Conservation (phyloP, 2,329 filamentous ascomycete genomes). For the Dryadomyces quercus-mongolicae region DNA sequence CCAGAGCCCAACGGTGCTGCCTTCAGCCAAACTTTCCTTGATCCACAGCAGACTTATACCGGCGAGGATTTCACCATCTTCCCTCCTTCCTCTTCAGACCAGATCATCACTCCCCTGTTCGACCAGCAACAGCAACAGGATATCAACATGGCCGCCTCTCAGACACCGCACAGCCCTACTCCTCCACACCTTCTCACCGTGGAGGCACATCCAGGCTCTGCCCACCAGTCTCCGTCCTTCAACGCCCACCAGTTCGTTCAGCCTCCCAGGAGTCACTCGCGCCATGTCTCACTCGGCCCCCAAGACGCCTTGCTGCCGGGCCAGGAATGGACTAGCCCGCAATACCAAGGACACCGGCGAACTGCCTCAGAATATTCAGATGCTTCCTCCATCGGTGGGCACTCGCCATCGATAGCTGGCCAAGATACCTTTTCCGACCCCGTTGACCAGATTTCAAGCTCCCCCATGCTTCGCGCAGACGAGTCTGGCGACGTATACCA, state of each 20-base stretch:
- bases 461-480: slow-evolving; percentile 65
- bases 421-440: slow-evolving; percentile 70
- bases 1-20: slow-evolving; percentile 14
- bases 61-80: slow-evolving; percentile 54
- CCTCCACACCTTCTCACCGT: slow-evolving; percentile 40
- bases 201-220: slow-evolving; percentile 28
- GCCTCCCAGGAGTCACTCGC: slow-evolving; percentile 34
- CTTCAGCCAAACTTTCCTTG: slow-evolving; percentile 28
- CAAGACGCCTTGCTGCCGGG: slow-evolving; percentile 42
- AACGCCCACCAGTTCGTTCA: slow-evolving; percentile 42
- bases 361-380: slow-evolving; percentile 88
- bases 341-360: slow-evolving; percentile 73
- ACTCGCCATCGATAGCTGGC: slow-evolving; percentile 66
- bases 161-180: slow-evolving; percentile 43
- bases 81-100: slow-evolving; percentile 40
- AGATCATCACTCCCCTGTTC: slow-evolving; percentile 52
- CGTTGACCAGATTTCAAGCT: slow-evolving; percentile 58
- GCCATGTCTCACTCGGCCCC: slow-evolving; percentile 44
- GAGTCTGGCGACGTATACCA: slow-evolving; percentile 59
- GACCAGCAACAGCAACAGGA: slow-evolving; percentile 36
- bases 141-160: slow-evolving; percentile 41
- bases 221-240: slow-evolving; percentile 45
- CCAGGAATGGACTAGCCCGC: slow-evolving; percentile 41
- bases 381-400: slow-evolving; percentile 67
- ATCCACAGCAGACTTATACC: slow-evolving; percentile 31